A percentile compares a stretch with the other conserved stretches of the same genome.
Evolutionary conservation across 768 basidiomycete genomes (phyloP).

Genomic region (Suillus ampliporus): DNA sequence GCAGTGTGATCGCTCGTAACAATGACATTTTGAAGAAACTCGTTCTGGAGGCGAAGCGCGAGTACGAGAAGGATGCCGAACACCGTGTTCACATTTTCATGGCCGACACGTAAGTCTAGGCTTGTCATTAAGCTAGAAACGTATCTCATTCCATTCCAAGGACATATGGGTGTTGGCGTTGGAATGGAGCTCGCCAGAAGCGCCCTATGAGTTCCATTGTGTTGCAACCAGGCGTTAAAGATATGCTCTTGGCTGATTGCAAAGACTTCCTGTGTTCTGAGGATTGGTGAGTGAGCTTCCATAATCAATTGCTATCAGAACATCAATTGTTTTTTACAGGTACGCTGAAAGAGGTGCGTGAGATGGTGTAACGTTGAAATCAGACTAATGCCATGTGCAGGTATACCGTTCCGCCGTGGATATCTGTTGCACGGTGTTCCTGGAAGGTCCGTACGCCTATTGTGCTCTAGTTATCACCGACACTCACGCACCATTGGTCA

Average conservation of each 20-base stretch:
- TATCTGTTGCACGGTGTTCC: conserved; percentile 87
- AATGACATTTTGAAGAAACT: conserved; percentile 89
- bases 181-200: conserved; percentile 89
- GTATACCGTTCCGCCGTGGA: conserved; percentile 87
- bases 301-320: conserved; percentile 26
- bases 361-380: conserved; percentile 22
- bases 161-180: conserved; percentile 80
- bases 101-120: conserved; percentile 77
- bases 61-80: conserved; percentile 90
- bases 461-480: conserved; percentile 8
- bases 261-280: conserved; percentile 85
- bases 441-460: conserved; percentile 60
- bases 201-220: conserved; percentile 93
- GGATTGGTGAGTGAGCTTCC: conserved; percentile 67
- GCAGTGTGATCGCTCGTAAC: conserved; percentile 84
- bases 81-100: conserved; percentile 90
- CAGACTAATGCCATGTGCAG: conserved; percentile 43
- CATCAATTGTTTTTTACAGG: conserved; percentile 49
- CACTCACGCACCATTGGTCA: conserved; percentile 21
- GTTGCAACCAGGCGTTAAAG: conserved; percentile 86
- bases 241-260: conserved; percentile 89
- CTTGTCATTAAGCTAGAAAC: conserved; percentile 21
- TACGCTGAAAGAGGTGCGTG: conserved; percentile 86
- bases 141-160: conserved; percentile 38
- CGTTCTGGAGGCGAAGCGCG: conserved; percentile 84